phyloP scores from a whole-genome alignment of 208 protist species.

The Trichomonas vaginalis region DNA sequence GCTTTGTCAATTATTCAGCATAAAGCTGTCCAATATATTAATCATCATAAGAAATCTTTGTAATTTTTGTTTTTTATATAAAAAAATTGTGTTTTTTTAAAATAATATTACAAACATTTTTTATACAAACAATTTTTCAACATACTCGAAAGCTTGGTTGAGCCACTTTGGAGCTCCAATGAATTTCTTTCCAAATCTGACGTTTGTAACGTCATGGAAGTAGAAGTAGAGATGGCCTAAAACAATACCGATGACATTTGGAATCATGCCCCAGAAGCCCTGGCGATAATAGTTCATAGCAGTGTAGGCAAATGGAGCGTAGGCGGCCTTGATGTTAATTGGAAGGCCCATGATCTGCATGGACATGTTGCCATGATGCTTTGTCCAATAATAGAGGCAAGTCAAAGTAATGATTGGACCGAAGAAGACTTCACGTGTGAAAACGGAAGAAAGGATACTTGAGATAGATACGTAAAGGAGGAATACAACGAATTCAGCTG shows the following conservation, averaged over 20 bases:
- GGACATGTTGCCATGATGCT: not conserved
- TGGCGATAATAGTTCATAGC: not conserved
- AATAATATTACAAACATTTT: not conserved
- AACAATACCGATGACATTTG: not conserved
- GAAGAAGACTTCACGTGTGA: not conserved
- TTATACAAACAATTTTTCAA: not conserved
- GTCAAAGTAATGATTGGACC: not conserved
- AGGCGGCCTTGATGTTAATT: not conserved
- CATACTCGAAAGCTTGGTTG: not conserved
- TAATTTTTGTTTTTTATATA: not conserved
- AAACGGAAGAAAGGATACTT: not conserved
- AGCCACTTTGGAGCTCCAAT: conserved; percentile 4
- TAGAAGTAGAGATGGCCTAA: not conserved
- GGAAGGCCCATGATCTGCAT: not conserved
- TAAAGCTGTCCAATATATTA: not conserved
- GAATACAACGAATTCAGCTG: not conserved
- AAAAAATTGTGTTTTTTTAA: not conserved
- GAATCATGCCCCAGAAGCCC: not conserved
- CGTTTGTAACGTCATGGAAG: not conserved
- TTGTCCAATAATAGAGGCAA: not conserved
- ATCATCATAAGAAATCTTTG: not conserved
- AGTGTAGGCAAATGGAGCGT: not conserved
- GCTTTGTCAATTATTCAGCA: not conserved
- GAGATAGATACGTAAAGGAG: not conserved
- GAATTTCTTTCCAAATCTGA: not conserved